phyloP scores from a whole-genome alignment of 2,329 filamentous ascomycete genomes.

The Escovopsis sp. region DNA sequence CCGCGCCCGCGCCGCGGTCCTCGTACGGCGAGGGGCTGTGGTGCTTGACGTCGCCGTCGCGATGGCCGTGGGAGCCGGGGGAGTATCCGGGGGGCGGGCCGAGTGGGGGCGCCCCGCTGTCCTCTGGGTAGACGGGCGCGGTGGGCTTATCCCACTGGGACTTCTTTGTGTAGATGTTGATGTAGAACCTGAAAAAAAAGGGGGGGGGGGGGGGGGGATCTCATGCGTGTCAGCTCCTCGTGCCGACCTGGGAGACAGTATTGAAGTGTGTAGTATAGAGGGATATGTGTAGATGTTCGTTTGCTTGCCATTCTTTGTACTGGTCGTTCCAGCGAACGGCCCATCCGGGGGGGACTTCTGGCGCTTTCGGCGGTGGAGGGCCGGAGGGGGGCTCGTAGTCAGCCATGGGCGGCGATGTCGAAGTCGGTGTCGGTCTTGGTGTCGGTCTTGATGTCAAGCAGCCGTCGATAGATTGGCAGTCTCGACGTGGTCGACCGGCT shows the following conservation, averaged over 20 bases:
- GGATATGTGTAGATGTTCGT: not conserved
- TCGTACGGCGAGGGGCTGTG: conserved; percentile 47
- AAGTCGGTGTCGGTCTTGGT: not conserved
- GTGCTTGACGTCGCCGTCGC: conserved; percentile 42
- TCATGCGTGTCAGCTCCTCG: no score
- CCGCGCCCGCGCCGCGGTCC: conserved; percentile 21
- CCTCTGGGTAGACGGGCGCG: conserved; percentile 43
- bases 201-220: no score
- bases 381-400: conserved; percentile 39
- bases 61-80: conserved; percentile 21
- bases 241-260: not conserved
- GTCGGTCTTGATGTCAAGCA: no score
- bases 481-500: no score
- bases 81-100: conserved; percentile 52
- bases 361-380: conserved; percentile 44
- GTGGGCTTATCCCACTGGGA: conserved; percentile 85
- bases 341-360: conserved; percentile 56
- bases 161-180: conserved; percentile 74
- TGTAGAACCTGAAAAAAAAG: conserved; percentile 77
- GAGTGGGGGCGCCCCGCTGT: conserved; percentile 32
- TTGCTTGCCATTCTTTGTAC: conserved; percentile 63
- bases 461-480: no score
- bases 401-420: conserved; percentile 26
- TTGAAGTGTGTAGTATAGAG: not conserved
- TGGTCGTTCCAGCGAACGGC: conserved; percentile 73